A percentile compares a stretch with the other conserved stretches of the same genome.
Evolutionary conservation across 1,284 basidiomycete genomes (phyloP).

Genomic region (Tilletia walkeri): DNA sequence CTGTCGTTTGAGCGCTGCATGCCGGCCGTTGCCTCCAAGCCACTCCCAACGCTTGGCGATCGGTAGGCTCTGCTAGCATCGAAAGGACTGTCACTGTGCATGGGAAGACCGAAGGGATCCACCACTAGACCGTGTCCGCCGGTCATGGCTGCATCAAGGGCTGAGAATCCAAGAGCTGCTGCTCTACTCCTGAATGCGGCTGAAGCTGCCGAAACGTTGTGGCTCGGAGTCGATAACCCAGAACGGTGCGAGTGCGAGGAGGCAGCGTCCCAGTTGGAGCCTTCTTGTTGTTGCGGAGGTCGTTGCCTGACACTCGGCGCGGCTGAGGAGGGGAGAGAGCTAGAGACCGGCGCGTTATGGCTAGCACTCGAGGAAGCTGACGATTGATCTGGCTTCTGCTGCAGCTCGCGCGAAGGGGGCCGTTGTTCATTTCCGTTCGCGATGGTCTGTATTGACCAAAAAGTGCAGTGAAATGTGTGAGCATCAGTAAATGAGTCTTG

Average conservation of each 20-base stretch:
- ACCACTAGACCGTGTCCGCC: neutral
- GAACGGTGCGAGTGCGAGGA: slow-evolving; percentile 6
- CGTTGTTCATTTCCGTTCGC: neutral
- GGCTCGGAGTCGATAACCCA: slow-evolving; percentile 2
- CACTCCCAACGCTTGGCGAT: neutral
- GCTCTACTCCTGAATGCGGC: slow-evolving; percentile 4
- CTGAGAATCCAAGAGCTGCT: slow-evolving; percentile 6
- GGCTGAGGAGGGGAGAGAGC: slow-evolving; percentile 1
- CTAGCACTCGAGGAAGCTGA: neutral
- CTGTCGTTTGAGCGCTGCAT: neutral
- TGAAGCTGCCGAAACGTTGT: slow-evolving; percentile 7
- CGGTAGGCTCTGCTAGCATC: slow-evolving; percentile 2
- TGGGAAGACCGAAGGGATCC: slow-evolving; percentile 10
- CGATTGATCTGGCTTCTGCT: neutral
- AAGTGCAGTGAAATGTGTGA: neutral
- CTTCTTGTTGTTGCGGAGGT: neutral
- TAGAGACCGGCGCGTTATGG: neutral
- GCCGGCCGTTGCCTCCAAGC: neutral
- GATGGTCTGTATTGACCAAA: neutral
- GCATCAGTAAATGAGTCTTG: neutral
- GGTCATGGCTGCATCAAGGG: neutral
- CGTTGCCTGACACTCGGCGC: neutral
- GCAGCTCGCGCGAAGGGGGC: neutral
- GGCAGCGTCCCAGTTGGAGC: slow-evolving; percentile 12
- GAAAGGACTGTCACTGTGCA: slow-evolving; percentile 11